Evolutionary conservation across 148 eudicot genomes (phyloP), one percentile per base, ranked within the genome.

Genomic region (Pouteria glomerata): DNA sequence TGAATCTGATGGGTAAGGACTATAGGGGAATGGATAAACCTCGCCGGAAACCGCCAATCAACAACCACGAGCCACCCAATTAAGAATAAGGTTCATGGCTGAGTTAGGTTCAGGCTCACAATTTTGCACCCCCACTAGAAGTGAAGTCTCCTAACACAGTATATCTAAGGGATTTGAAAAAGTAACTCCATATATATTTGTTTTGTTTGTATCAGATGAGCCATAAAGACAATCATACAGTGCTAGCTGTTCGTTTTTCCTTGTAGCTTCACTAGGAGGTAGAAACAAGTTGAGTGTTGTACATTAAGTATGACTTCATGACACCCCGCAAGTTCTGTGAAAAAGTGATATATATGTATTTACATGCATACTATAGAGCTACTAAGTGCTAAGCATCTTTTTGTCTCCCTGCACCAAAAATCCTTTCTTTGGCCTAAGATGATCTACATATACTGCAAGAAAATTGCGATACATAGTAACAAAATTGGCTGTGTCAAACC

Each of bases 21-120:
- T 89, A 89, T 69, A 37, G 23, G 0, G 63, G 76, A 48, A 34
- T 27, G 31, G 68, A 44, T 18, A 58, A 0, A 29, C 82, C 85
- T 57, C 66, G 27, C 42, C 75, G 81, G 19, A 87, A 78, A 52
- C 86, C 95, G 31, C 95, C 95, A 30, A 82, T 77, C 76, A 79
- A 89, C 78, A 89, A 89, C 66, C 68, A 63, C 12, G 66, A 53
- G 63, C 88, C 94, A 34, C 80, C 33, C 35, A 62, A 86, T 52
- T 83, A 77, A 68, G 35, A 7, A n/a, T 11, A 18, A 2, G 35
- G 55, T 29, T 1, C 42, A 63, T 31, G 31, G 42, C 29, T 16
- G 19, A 44, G 69, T 73, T 73, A 29, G 60, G 69, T 53, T 60
- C 56, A 67, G 80, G 84, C 71, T 82, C 86, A 85, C 88, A 82